phyloP scores from a whole-genome alignment of 1,139 yeast genomes.

The Scheffersomyces parashehatae region DNA sequence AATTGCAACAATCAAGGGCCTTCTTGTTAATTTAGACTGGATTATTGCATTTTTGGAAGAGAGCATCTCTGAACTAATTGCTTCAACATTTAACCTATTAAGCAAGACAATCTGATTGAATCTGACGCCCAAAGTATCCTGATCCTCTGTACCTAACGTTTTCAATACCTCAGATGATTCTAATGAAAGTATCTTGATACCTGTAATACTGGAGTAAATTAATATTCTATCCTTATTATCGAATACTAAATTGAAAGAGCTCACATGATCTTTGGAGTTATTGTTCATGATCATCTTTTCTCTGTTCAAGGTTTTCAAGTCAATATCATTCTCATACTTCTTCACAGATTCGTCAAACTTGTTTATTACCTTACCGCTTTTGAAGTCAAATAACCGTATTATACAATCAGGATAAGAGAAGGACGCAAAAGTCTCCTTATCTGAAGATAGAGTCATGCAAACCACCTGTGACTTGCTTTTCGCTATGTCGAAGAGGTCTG shows the following conservation, averaged over 20 bases:
- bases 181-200: slow-evolving; percentile 35
- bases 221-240: slow-evolving; percentile 35
- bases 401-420: slow-evolving; percentile 29
- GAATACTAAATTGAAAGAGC: slow-evolving; percentile 21
- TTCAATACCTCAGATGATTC: slow-evolving; percentile 24
- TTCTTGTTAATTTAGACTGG: slow-evolving; percentile 26
- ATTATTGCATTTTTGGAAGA: slow-evolving; percentile 40
- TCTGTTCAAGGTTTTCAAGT: slow-evolving; percentile 20
- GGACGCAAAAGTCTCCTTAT: slow-evolving; percentile 23
- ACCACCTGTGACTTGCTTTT: slow-evolving; percentile 27
- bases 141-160: slow-evolving; percentile 34
- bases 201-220: slow-evolving; percentile 31
- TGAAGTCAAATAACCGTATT: slow-evolving; percentile 32
- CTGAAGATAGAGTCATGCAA: slow-evolving; percentile 21
- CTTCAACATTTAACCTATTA: slow-evolving; percentile 14
- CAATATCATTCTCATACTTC: slow-evolving; percentile 21
- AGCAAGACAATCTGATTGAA: slow-evolving; percentile 17
- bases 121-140: slow-evolving; percentile 18
- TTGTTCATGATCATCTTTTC: slow-evolving; percentile 23
- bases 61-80: slow-evolving; percentile 30
- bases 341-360: slow-evolving; percentile 19
- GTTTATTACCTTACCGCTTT: slow-evolving; percentile 31
- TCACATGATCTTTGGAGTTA: slow-evolving; percentile 4
- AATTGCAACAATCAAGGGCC: slow-evolving; percentile 36
- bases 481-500: slow-evolving; percentile 42